These are phyloP conservation scores for Salix caprea DNA, from an alignment of 345 rosid species.

Conservation along the genomic window DNA sequence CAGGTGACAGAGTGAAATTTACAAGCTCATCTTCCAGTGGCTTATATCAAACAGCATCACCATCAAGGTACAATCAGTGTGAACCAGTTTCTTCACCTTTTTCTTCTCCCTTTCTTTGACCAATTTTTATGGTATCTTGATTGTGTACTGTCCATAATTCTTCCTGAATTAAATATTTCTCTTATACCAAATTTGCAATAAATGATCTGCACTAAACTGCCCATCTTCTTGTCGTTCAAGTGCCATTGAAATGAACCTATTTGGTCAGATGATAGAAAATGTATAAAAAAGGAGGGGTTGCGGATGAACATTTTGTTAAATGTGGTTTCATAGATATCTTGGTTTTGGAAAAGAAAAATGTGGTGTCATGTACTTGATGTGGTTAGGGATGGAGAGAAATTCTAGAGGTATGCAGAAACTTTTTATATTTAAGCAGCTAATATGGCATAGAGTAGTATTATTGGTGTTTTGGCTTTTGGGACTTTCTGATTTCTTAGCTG, in stretches of 20 bases:
- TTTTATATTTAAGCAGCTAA: background rate
- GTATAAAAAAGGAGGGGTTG: background rate
- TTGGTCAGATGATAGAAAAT: background rate
- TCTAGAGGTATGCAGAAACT: background rate
- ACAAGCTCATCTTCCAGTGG: constrained; percentile 40
- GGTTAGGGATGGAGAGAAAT: background rate
- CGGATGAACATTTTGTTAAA: background rate
- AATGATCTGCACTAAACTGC: background rate
- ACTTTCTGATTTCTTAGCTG: background rate
- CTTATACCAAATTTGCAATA: background rate
- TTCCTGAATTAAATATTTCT: background rate
- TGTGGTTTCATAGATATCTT: background rate
- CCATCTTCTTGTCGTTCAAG: background rate
- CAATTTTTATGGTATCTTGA: background rate
- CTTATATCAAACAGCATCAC: constrained; percentile 41
- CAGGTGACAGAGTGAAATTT: constrained; percentile 81
- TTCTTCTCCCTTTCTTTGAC: background rate
- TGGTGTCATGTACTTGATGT: background rate
- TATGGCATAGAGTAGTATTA: background rate
- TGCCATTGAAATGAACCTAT: background rate
- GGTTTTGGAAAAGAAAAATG: background rate
- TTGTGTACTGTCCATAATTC: background rate
- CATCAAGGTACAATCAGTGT: constrained; percentile 47
- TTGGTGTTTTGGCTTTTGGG: background rate
- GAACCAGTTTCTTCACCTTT: background rate